phyloP scores from a whole-genome alignment of 164 flowering plant genomes.

The Nelumbo lutea region DNA sequence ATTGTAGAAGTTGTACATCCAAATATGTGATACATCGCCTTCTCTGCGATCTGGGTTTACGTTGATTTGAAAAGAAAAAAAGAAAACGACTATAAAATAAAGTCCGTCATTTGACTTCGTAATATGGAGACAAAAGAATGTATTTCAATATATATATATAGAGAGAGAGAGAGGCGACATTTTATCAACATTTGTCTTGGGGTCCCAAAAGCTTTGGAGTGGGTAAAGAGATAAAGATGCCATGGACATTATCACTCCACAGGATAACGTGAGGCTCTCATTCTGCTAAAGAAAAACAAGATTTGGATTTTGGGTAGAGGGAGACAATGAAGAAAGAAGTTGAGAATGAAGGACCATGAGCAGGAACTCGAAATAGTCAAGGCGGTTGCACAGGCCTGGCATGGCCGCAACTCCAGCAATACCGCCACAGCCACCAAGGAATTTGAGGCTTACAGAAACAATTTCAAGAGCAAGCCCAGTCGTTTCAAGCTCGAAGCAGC shows the following conservation, averaged over 20 bases:
- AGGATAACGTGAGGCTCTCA: constrained; percentile 31
- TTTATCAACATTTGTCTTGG: not conserved
- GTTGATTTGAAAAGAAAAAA: too few relatives aligned
- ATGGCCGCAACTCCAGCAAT: constrained; percentile 40
- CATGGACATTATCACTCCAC: constrained; percentile 5
- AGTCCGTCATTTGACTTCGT: too few relatives aligned
- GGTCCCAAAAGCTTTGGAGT: not conserved
- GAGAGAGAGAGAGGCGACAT: too few relatives aligned
- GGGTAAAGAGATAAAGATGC: not conserved
- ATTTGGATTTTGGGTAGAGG: not conserved
- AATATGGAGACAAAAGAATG: too few relatives aligned
- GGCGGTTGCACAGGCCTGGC: constrained; percentile 96
- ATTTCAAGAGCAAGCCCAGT: constrained; percentile 45
- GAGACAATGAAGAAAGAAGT: constrained; percentile 14
- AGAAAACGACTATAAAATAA: too few relatives aligned
- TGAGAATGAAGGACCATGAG: constrained; percentile 19
- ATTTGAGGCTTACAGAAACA: constrained; percentile 42
- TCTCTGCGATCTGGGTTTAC: too few relatives aligned
- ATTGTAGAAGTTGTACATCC: too few relatives aligned
- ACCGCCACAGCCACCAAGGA: constrained; percentile 36
- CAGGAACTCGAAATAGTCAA: constrained; percentile 56
- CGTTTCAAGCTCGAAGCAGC: constrained; percentile 76
- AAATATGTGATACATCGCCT: too few relatives aligned
- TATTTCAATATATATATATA: too few relatives aligned
- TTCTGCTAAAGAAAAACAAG: constrained; percentile 13